Percentiles rank a stretch among this genome's conserved stretches.
These are phyloP conservation scores for Mucor indicus DNA, from an alignment of 371 early-diverging fungal species.

Conservation along the genomic window DNA sequence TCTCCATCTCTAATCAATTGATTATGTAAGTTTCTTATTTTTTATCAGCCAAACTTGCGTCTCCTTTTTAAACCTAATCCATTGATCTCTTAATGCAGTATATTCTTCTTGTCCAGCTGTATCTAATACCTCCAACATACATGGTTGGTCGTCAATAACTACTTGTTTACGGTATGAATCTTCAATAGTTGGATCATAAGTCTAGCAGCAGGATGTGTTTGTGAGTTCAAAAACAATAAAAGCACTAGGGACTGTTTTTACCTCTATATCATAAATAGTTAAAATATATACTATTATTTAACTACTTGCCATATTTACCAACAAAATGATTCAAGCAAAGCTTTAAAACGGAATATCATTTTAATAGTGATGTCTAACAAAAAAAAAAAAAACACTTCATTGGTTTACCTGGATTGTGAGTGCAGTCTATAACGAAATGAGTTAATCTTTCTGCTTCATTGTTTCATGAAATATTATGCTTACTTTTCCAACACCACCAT, in stretches of 20 bases:
- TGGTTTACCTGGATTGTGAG: constrained; percentile 62
- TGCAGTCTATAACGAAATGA: constrained; percentile 49
- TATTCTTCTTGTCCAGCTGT: constrained; percentile 93
- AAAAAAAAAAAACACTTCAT: not conserved
- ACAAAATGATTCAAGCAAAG: constrained; percentile 82
- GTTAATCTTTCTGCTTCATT: not conserved
- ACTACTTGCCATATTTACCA: no score
- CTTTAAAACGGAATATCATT: constrained; percentile 48
- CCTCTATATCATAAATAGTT: not conserved
- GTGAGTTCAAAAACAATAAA: no score
- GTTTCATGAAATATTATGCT: not conserved
- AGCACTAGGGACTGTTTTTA: not conserved
- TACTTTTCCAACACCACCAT: constrained; percentile 48
- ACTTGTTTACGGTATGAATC: constrained; percentile 94
- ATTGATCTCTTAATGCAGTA: constrained; percentile 88
- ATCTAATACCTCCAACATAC: constrained; percentile 92
- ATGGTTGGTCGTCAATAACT: constrained; percentile 92
- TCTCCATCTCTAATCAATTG: constrained; percentile 72
- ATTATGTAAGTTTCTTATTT: no score
- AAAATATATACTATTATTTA: not conserved
- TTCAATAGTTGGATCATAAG: constrained; percentile 96
- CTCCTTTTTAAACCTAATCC: constrained; percentile 72
- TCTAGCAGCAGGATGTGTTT: constrained; percentile 57
- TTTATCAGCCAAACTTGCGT: no score
- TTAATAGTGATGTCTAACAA: not conserved